phyloP scores from a whole-genome alignment of 139 green algal genomes.

The Spirogloea muscicola region DNA sequence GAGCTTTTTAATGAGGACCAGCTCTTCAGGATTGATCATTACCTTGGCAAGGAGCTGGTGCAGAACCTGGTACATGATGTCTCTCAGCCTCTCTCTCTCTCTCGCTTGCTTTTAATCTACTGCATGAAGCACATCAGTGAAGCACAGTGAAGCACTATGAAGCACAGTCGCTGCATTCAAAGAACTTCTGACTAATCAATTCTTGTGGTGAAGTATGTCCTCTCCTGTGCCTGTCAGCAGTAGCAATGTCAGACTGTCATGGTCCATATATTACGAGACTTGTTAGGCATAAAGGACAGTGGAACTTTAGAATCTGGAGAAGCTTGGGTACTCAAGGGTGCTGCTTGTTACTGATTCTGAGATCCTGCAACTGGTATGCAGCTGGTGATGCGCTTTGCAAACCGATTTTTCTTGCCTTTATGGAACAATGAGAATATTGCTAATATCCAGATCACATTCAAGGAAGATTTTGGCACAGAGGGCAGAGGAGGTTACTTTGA shows the following conservation, averaged over 20 bases:
- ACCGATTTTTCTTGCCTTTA: conserved; percentile 74
- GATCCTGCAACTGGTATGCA: conserved; percentile 8
- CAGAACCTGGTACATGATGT: conserved; percentile 93
- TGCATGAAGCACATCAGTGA: too few relatives aligned
- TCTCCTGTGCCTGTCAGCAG: too few relatives aligned
- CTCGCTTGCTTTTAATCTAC: too few relatives aligned
- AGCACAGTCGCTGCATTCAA: too few relatives aligned
- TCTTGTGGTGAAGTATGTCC: background rate
- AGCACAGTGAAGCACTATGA: too few relatives aligned
- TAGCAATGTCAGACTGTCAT: too few relatives aligned
- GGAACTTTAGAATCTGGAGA: too few relatives aligned
- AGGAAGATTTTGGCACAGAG: conserved; percentile 84
- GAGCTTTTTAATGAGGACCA: conserved; percentile 78
- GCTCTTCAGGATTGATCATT: conserved; percentile 92
- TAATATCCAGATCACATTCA: conserved; percentile 95
- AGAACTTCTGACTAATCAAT: conserved; percentile 12
- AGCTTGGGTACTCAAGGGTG: too few relatives aligned
- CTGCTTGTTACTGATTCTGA: too few relatives aligned
- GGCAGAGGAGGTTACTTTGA: conserved; percentile 97
- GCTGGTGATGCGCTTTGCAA: conserved; percentile 88
- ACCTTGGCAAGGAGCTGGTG: conserved; percentile 95
- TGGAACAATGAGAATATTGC: conserved; percentile 82
- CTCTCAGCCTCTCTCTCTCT: too few relatives aligned
- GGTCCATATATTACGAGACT: too few relatives aligned
- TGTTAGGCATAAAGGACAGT: too few relatives aligned